Base-by-base conservation (phyloP, 2,329 filamentous ascomycete species). In the Tolypocladium capitatum region DNA sequence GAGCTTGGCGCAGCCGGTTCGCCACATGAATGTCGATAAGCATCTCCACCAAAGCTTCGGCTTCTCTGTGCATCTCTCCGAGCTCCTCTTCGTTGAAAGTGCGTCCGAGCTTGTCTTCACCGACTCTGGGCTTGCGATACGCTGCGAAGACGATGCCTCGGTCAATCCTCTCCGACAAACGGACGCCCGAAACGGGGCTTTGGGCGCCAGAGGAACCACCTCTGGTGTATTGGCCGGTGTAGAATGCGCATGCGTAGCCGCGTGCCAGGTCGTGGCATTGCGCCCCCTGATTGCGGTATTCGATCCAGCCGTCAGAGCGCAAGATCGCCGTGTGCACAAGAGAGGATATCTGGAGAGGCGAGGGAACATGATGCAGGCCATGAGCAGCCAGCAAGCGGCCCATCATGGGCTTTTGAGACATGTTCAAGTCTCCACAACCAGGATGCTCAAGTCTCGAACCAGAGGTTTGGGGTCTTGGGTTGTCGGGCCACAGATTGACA, bases 121-220 rank as follows among this genome's bases (percentile, higher is more conserved):
- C 68, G 8, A 57, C 58, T 38, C 64, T 62, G 16, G 72, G 71
- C 51, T 72, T 71, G 21, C 74, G 67, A 53, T 78, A 78, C 0
- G 73, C 75, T 1, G 74, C 75, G 47, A 79, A 79, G 5, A 78
- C 70, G 49, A 79, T 72, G 42, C 75, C 75, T 31, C 72, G 67
- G 53, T 76, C 70, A 46, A 67, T 65, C 49, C 51, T 55, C 55
- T 50, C 53, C 46, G 49, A 58, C 33, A 50, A 46, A 32, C 46
- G 56, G 32, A 48, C 53, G 46, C 52, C 55, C 10, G 58, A 59
- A 14, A 58, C 55, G 14, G 58, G 60, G 41, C 49, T 56, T 45
- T 53, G 56, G 27, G 50, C 52, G 31, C 55, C 53, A 38, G 54
- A 53, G 6, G 60, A 62, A 11, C 53, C 53, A 10, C 48, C 53